Conservation (phyloP, 225 moss, liverwort and hornwort species). For the Pleurozium schreberi region DNA sequence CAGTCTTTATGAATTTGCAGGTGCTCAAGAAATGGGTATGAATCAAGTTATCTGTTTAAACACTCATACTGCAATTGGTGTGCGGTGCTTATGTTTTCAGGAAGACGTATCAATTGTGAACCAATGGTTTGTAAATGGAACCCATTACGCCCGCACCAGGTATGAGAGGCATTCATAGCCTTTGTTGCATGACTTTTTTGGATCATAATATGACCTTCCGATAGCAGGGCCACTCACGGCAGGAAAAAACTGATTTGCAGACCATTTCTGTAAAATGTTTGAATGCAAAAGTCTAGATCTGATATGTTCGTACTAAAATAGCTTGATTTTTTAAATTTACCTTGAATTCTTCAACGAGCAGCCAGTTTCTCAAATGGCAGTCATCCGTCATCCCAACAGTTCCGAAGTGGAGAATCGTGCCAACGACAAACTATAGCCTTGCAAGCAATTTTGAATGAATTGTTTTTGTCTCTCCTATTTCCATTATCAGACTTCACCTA, state of each 20-base stretch:
- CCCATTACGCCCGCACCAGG: constrained; percentile 82
- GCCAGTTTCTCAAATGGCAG: not conserved
- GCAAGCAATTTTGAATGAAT: not conserved
- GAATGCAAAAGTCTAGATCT: not conserved
- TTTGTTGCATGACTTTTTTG: not conserved
- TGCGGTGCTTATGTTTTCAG: constrained; percentile 28
- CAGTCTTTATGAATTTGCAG: not conserved
- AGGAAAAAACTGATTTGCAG: not conserved
- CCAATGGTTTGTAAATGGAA: constrained; percentile 88
- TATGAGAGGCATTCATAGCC: constrained; percentile 5
- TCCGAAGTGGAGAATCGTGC: not conserved
- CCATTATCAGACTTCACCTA: not conserved
- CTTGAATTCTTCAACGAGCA: not conserved
- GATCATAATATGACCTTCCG: not conserved
- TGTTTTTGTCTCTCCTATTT: not conserved
- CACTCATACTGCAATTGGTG: not conserved
- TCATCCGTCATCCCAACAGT: not conserved
- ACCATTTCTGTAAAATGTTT: not conserved
- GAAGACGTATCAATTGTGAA: constrained; percentile 69
- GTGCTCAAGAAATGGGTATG: not conserved
- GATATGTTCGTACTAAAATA: not conserved
- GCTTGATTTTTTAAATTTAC: not conserved
- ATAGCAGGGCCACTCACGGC: not conserved
- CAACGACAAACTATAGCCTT: not conserved
- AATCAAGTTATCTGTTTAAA: not conserved